Percentiles rank a stretch among this genome's conserved stretches.
These are phyloP conservation scores for Rhodotorula sp. DNA, from an alignment of 1,284 basidiomycete species.

Conservation along the genomic window DNA sequence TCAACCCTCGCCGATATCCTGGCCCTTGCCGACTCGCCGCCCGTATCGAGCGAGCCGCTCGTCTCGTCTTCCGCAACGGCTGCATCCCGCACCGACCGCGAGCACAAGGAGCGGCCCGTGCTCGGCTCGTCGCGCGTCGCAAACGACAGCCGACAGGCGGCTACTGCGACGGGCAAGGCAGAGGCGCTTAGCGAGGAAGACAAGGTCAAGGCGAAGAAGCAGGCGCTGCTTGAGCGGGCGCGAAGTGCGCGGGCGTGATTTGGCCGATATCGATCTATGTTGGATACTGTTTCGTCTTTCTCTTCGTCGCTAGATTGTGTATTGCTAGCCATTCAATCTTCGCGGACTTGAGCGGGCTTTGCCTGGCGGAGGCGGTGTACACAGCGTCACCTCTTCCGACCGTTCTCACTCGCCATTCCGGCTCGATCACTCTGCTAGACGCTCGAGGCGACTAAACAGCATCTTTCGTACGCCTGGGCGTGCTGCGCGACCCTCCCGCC, in stretches of 20 bases:
- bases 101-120: neutral
- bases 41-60: neutral
- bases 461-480: too few species aligned
- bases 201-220: constrained; percentile 12
- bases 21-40: constrained; percentile 21
- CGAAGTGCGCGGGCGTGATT: neutral
- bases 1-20: constrained; percentile 7
- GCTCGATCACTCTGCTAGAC: too few species aligned
- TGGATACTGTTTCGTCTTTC: neutral
- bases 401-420: too few species aligned
- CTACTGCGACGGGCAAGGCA: neutral
- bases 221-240: constrained; percentile 11
- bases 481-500: too few species aligned
- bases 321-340: neutral
- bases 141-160: neutral
- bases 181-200: neutral
- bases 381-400: neutral
- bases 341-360: neutral
- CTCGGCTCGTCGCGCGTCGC: neutral
- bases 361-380: too few species aligned
- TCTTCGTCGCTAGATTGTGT: neutral
- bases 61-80: neutral
- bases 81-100: too few species aligned
- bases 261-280: neutral
- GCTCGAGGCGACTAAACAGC: too few species aligned